Base-by-base conservation (phyloP, 139 green algal species). In the Edaphochlamys debaryana region DNA sequence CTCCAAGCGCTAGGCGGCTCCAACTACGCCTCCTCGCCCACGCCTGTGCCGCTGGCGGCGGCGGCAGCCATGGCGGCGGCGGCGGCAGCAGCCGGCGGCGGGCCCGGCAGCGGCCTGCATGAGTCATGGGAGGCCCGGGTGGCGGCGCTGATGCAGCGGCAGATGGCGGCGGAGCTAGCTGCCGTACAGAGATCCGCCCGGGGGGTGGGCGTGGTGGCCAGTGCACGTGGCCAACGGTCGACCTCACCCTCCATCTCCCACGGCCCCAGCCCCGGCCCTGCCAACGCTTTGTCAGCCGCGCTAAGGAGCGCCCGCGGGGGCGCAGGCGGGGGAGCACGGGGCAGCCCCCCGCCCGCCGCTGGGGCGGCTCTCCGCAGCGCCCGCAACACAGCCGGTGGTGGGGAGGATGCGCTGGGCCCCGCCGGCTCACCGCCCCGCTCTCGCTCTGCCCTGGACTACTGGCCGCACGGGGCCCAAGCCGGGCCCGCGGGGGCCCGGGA, bases 91-190 rank as follows among this genome's bases (percentile, higher is more conserved):
- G n/a, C n/a, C n/a, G n/a, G n/a, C n/a, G n/a, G n/a, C n/a, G n/a
- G n/a, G n/a, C n/a, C n/a, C n/a, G n/a, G n/a, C n/a, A n/a, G n/a
- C n/a, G n/a, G 6, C 37, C 37, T 6, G 17, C 56, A 37, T 1
- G 73, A 80, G 40, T 30, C n/a, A 2, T 81, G 75, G 75, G 75
- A 71, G n/a, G 75, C 75, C 0, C n/a, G 29, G 23, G 75, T 81
- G 3, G 75, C 75, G 41, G 34, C 75, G 32, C 68, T 81, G 19
- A 5, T 81, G 20, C 75, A 81, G 30, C 32, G 60, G 0, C 75
- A 67, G 45, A 81, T 41, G 22, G 40, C 60, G n/a, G 75, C 62
- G 2, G 75, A 71, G 60, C 40, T 81, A 41, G 75, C 60, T 3
- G 38, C 38, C 38, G 64, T 42, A 20, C 64, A 45, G 34, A 34